Conservation (phyloP, 768 basidiomycete species). For the Psilocybe azurescens region DNA sequence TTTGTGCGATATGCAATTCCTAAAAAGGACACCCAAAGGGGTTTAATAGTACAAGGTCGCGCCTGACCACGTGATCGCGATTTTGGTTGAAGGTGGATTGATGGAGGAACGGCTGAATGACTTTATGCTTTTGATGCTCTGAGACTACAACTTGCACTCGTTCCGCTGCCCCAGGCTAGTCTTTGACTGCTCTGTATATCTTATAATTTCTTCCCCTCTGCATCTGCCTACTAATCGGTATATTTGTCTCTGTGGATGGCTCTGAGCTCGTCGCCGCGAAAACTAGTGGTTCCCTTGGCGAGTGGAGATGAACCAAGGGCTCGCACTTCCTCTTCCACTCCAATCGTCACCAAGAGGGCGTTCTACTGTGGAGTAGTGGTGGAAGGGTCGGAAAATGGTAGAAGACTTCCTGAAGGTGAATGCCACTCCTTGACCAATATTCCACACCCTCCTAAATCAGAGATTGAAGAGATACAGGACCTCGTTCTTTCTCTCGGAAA, state of each 20-base stretch:
- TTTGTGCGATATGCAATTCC: neutral
- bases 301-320: conserved; percentile 64
- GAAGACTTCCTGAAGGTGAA: conserved; percentile 69
- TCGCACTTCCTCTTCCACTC: conserved; percentile 43
- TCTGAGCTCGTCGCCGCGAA: conserved; percentile 72
- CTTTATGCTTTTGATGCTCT: conserved; percentile 11
- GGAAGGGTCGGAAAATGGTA: conserved; percentile 78
- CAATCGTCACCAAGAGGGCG: conserved; percentile 71
- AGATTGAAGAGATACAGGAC: conserved; percentile 71
- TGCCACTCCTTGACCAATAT: conserved; percentile 15
- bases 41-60: conserved; percentile 9
- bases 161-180: conserved; percentile 10
- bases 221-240: conserved; percentile 4
- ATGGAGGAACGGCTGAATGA: conserved; percentile 6
- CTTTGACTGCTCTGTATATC: conserved; percentile 18
- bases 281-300: conserved; percentile 70
- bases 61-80: conserved; percentile 34
- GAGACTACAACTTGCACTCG: conserved; percentile 7
- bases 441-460: conserved; percentile 14
- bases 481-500: conserved; percentile 80
- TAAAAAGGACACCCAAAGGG: conserved; percentile 8
- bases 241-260: conserved; percentile 51
- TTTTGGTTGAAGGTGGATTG: conserved; percentile 27
- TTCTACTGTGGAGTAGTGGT: conserved; percentile 93
- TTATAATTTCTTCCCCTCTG: conserved; percentile 15